A percentile compares a stretch with the other conserved stretches of the same genome.
Evolutionary conservation across 2,329 filamentous ascomycete species (phyloP).

Genomic region (Cytospora chrysosperma): DNA sequence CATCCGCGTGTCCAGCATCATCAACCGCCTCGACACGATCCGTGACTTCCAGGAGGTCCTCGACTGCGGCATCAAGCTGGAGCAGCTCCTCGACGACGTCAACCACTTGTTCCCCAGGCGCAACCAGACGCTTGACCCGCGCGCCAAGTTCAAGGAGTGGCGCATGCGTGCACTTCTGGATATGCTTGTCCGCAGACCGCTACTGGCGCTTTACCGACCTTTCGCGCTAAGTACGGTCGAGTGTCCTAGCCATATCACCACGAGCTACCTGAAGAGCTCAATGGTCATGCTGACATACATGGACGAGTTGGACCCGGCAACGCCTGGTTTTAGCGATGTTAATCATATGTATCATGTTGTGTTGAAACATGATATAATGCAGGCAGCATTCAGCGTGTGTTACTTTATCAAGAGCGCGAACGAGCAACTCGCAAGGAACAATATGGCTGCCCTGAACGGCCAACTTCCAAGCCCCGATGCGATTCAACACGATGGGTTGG

Average conservation of each 20-base stretch:
- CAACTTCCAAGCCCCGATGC: slow-evolving; percentile 19
- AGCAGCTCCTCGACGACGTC: slow-evolving; percentile 54
- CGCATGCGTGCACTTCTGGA: slow-evolving; percentile 50
- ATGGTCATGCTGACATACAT: slow-evolving; percentile 56
- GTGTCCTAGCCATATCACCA: slow-evolving; percentile 50
- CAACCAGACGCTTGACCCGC: slow-evolving; percentile 41
- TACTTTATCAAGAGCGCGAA: slow-evolving; percentile 48
- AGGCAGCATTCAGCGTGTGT: slow-evolving; percentile 55
- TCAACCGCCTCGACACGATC: slow-evolving; percentile 52
- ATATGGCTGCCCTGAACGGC: slow-evolving; percentile 7
- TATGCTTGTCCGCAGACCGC: slow-evolving; percentile 52
- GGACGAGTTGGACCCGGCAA: slow-evolving; percentile 51
- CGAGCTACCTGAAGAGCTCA: slow-evolving; percentile 53
- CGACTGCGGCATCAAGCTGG: slow-evolving; percentile 53
- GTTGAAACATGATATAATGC: slow-evolving; percentile 53
- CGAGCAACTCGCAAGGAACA: slow-evolving; percentile 14
- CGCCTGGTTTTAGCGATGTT: slow-evolving; percentile 47
- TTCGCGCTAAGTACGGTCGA: slow-evolving; percentile 53
- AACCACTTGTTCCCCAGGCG: slow-evolving; percentile 50
- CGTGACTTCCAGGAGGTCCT: slow-evolving; percentile 54
- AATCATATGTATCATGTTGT: slow-evolving; percentile 54
- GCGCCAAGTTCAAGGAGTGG: slow-evolving; percentile 51
- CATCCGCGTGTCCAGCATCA: slow-evolving; percentile 49
- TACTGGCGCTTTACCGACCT: slow-evolving; percentile 54
- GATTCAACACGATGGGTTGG: slow-evolving; percentile 26